Evolutionary conservation across 768 basidiomycete genomes (phyloP), one percentile per base, ranked within the genome.

Genomic region (Ramaria sp.): DNA sequence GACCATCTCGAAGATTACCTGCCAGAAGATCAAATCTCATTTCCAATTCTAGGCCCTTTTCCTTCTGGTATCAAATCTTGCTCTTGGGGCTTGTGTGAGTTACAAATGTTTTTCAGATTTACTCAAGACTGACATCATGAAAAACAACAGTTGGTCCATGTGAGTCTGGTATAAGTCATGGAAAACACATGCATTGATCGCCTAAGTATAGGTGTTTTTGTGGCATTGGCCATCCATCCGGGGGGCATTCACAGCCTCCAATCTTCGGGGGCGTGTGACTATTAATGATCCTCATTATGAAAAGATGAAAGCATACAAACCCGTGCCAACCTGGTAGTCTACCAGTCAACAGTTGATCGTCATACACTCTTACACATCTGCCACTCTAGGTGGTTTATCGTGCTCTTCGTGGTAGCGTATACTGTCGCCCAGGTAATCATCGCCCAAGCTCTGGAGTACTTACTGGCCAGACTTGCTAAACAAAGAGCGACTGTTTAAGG

Each of bases 21-120:
- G 53, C 16, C 45, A 1, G 60, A 13, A 32, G 10, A 13, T 13
- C 32, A 34, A 3, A 13, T 60, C 13, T 50, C 60, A 38, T 60
- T 9, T 18, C 56, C 13, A 32, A n/a, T n/a, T n/a, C 18, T 25
- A 60, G 57, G 67, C 66, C 3, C 63, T 65, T 53, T 67, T 63
- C 60, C 62, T 66, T 44, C 63, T 69, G 52, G 65, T 64, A 2
- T 69, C 67, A 7, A 69, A 69, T 58, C 56, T 69, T 24, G 65
- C 67, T 24, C 63, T 69, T 32, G 66, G 67, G 13, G 64, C 67
- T 1, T 61, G 61, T n/a, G 59, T 60, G 41, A 42, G 56, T 32
- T 10, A 4, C 22, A 15, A 7, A 18, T 12, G 10, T 13, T 0
- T n/a, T 18, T 22, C 39, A 22, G 4, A 4, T 16, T 2, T 41